Conservation (phyloP, 352 stramenopile genomes). For the Elongisporangium prolatum region DNA sequence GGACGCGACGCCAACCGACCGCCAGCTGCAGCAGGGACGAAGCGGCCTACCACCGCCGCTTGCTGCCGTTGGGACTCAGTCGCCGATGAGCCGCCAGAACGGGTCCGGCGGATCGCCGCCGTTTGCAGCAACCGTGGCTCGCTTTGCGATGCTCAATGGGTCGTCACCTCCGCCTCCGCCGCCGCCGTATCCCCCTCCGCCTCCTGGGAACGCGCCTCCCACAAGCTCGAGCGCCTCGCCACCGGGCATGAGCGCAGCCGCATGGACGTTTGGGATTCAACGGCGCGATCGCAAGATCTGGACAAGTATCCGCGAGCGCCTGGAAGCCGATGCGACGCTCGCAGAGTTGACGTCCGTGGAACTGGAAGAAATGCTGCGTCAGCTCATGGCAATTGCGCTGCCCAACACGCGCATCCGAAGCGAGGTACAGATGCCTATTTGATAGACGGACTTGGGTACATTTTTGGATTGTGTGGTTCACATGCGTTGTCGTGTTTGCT, state of each 20-base stretch:
- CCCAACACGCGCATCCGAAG: slow-evolving; percentile 65
- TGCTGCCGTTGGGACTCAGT: background rate
- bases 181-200: background rate
- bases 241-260: background rate
- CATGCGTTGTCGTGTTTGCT: too few species aligned
- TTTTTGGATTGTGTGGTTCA: slow-evolving; percentile 2
- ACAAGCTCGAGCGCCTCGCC: background rate
- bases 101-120: background rate
- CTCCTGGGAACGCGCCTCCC: background rate
- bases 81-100: background rate
- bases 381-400: slow-evolving; percentile 48
- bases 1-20: background rate
- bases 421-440: slow-evolving; percentile 24
- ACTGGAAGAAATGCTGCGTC: slow-evolving; percentile 74
- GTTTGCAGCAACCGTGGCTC: background rate
- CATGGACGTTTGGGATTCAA: slow-evolving; percentile 58
- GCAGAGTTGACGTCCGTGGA: slow-evolving; percentile 69
- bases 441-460: background rate
- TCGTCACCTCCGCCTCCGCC: background rate
- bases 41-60: background rate
- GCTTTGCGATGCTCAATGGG: background rate
- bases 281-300: slow-evolving; percentile 68
- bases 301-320: slow-evolving; percentile 37
- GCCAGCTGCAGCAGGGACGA: background rate
- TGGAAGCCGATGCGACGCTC: slow-evolving; percentile 52